Conservation (phyloP, 345 rosid genomes). For the Salix purpurea region DNA sequence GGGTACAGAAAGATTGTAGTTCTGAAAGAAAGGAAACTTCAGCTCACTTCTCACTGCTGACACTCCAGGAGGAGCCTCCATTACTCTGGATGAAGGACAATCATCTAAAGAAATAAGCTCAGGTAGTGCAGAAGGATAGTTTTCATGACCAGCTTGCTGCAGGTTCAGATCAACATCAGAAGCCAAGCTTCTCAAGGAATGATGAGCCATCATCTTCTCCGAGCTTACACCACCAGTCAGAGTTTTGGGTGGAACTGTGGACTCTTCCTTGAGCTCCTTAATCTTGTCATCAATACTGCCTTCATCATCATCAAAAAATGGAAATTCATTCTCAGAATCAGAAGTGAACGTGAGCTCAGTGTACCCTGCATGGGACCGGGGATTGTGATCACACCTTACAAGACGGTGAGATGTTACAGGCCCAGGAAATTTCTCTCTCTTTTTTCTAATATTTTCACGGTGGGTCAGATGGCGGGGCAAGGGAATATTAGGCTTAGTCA, state of each 20-base stretch:
- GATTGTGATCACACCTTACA: conserved; percentile 25
- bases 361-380: conserved; percentile 18
- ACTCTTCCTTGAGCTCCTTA: conserved; percentile 25
- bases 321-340: conserved; percentile 17
- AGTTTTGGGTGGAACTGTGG: conserved; percentile 15
- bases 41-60: conserved; percentile 5
- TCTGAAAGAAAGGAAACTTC: conserved; percentile 10
- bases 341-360: conserved; percentile 14
- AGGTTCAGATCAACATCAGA: conserved; percentile 1
- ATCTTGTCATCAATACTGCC: conserved; percentile 8
- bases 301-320: conserved; percentile 34
- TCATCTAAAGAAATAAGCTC: conserved; percentile 37
- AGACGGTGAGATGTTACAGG: conserved; percentile 14
- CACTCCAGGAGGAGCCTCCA: conserved; percentile 7
- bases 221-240: conserved; percentile 7
- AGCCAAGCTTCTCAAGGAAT: conserved; percentile 13
- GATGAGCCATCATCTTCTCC: not conserved
- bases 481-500: conserved; percentile 14
- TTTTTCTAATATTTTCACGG: conserved; percentile 37
- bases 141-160: conserved; percentile 24
- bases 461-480: conserved; percentile 21
- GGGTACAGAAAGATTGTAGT: conserved; percentile 17
- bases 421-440: conserved; percentile 26
- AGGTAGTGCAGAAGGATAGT: conserved; percentile 8
- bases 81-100: conserved; percentile 16